These are phyloP conservation scores for Cercis canadensis DNA, from an alignment of 306 rosid species.

Conservation along the genomic window DNA sequence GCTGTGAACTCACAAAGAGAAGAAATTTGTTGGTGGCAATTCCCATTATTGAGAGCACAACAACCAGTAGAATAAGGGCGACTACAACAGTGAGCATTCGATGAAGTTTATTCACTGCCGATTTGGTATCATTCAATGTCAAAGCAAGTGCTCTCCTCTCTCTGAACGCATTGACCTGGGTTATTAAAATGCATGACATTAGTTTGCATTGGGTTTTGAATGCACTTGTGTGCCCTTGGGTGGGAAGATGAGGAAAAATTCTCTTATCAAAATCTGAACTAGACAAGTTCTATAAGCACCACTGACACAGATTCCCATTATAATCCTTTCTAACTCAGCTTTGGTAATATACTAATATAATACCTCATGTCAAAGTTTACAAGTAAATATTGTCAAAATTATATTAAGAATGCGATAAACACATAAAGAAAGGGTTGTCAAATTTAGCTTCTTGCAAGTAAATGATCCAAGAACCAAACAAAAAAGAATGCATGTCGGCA, in stretches of 20 bases:
- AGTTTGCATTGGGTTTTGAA: background rate
- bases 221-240: background rate
- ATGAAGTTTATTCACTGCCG: constrained; percentile 68
- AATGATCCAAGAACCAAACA: background rate
- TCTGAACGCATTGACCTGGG: constrained; percentile 71
- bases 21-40: constrained; percentile 56
- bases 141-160: constrained; percentile 77
- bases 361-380: background rate
- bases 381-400: background rate
- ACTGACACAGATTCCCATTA: no score
- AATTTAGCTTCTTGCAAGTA: no score
- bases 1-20: constrained; percentile 62
- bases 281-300: background rate
- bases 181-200: background rate
- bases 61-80: constrained; percentile 43
- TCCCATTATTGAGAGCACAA: constrained; percentile 64
- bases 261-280: background rate
- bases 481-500: no score
- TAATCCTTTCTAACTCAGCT: no score
- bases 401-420: background rate
- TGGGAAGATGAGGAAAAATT: background rate
- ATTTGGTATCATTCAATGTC: constrained; percentile 70
- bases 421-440: background rate
- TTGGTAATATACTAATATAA: no score
- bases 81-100: constrained; percentile 51